Evolutionary conservation across 2,329 filamentous ascomycete genomes (phyloP).

Genomic region (Penicillium psychrosexuale): DNA sequence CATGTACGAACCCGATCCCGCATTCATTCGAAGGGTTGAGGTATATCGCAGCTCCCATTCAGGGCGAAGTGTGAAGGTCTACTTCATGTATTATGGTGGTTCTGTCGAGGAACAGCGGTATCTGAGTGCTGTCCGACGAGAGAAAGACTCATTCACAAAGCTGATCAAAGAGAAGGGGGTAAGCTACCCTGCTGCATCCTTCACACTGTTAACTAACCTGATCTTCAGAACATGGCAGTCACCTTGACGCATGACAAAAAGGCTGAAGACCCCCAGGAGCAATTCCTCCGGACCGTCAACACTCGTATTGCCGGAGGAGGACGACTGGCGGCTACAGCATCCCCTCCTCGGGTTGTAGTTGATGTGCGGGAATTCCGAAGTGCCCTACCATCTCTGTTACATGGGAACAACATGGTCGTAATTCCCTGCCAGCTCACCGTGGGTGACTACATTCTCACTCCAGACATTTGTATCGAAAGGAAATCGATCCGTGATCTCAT

Average conservation of each 20-base stretch:
- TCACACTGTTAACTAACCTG: conserved; percentile 13
- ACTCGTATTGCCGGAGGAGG: conserved; percentile 95
- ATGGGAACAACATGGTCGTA: conserved; percentile 82
- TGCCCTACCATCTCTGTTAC: conserved; percentile 82
- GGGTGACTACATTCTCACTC: conserved; percentile 91
- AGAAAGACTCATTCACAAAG: conserved; percentile 94
- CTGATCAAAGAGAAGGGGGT: conserved; percentile 87
- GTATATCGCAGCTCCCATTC: conserved; percentile 94
- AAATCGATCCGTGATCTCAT: conserved; percentile 92
- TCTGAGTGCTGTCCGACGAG: conserved; percentile 80
- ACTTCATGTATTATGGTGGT: conserved; percentile 93
- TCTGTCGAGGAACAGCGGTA: conserved; percentile 96
- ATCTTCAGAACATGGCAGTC: conserved; percentile 69
- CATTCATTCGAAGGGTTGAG: conserved; percentile 91
- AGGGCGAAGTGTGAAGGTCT: conserved; percentile 83
- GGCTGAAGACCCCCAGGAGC: conserved; percentile 78
- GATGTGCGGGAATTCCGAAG: conserved; percentile 96
- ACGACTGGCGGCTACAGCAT: conserved; percentile 73
- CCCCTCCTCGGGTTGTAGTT: conserved; percentile 86
- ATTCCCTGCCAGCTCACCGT: conserved; percentile 96
- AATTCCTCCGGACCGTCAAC: conserved; percentile 91
- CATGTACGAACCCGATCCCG: conserved; percentile 96
- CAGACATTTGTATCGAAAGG: conserved; percentile 86
- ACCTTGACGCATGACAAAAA: conserved; percentile 74
- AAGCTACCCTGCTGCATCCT: conserved; percentile 20